Evolutionary conservation across 2,329 filamentous ascomycete species (phyloP).

Genomic region (Hymenoscyphus fructigenus): DNA sequence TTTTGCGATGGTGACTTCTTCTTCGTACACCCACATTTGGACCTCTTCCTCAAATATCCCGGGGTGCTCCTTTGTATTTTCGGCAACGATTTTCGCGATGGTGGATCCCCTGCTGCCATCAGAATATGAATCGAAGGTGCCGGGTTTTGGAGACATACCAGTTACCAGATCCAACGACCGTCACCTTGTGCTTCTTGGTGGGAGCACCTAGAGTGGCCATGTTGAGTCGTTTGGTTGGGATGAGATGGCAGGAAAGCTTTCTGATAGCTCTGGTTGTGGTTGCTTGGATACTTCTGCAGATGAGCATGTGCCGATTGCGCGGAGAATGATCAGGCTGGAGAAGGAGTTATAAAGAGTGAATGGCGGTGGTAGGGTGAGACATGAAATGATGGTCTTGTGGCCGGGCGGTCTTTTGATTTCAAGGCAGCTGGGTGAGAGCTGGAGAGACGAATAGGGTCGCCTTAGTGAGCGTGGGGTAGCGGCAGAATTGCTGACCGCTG

Average conservation of each 20-base stretch:
- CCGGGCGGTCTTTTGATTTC: too few species aligned
- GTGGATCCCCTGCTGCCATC: constrained; percentile 74
- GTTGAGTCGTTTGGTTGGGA: constrained; percentile 24
- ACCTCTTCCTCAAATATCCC: constrained; percentile 84
- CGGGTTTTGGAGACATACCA: constrained; percentile 58
- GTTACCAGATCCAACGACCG: constrained; percentile 92
- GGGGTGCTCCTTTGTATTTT: constrained; percentile 78
- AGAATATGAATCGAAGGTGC: constrained; percentile 1
- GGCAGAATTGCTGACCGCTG: too few species aligned
- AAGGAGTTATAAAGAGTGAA: neutral
- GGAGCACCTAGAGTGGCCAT: constrained; percentile 45
- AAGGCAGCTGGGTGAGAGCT: neutral
- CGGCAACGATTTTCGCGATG: constrained; percentile 94
- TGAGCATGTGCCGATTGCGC: constrained; percentile 23
- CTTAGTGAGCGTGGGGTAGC: neutral
- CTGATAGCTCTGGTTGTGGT: constrained; percentile 23
- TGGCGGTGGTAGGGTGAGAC: neutral
- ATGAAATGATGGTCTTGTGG: neutral
- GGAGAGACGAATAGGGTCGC: neutral
- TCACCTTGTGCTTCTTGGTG: constrained; percentile 83
- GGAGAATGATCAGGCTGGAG: neutral
- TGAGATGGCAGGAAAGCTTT: constrained; percentile 23
- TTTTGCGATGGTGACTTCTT: constrained; percentile 74
- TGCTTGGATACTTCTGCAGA: constrained; percentile 16
- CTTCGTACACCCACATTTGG: constrained; percentile 99